Percentiles rank a stretch among this genome's conserved stretches.
phyloP scores from a whole-genome alignment of 2,329 filamentous ascomycete species.

The Ceratocystiopsis minuta region DNA sequence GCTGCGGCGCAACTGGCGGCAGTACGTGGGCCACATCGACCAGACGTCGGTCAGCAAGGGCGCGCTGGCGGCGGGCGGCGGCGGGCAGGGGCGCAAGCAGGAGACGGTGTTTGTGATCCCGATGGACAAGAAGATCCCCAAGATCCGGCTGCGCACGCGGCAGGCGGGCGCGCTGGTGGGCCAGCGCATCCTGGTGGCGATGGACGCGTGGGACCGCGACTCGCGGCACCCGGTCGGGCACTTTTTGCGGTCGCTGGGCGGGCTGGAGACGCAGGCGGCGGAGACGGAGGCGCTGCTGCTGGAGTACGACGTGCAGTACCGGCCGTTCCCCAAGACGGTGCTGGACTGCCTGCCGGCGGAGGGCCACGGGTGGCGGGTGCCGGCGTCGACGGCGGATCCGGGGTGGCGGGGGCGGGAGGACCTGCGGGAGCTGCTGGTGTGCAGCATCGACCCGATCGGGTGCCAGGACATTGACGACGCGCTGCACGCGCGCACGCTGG shows the following conservation, averaged over 20 bases:
- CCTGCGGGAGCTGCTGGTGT: slow-evolving; percentile 70
- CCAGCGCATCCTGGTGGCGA: slow-evolving; percentile 79
- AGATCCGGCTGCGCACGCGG: slow-evolving; percentile 80
- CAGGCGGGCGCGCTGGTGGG: slow-evolving; percentile 79
- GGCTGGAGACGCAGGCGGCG: slow-evolving; percentile 90
- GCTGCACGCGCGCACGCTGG: slow-evolving; percentile 65
- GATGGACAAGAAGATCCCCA: slow-evolving; percentile 96
- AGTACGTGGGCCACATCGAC: slow-evolving; percentile 93
- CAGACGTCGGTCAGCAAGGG: slow-evolving; percentile 61
- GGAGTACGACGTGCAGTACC: slow-evolving; percentile 94
- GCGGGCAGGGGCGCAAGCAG: slow-evolving; percentile 60
- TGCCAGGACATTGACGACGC: slow-evolving; percentile 98
- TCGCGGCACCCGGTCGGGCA: slow-evolving; percentile 85
- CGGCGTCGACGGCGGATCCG: slow-evolving; percentile 56
- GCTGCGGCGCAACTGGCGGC: slow-evolving; percentile 90
- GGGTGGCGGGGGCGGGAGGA: slow-evolving; percentile 79
- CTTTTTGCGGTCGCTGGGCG: slow-evolving; percentile 81
- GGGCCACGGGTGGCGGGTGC: slow-evolving; percentile 88
- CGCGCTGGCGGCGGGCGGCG: no score
- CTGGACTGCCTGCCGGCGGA: slow-evolving; percentile 81
- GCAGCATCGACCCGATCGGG: slow-evolving; percentile 89
- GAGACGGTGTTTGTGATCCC: slow-evolving; percentile 90
- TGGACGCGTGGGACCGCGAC: slow-evolving; percentile 89
- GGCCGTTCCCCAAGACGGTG: slow-evolving; percentile 89
- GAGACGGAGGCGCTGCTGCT: slow-evolving; percentile 89